These are phyloP conservation scores for Phytopythium ostracodes DNA, from an alignment of 352 stramenopile genomes.

Conservation along the genomic window DNA sequence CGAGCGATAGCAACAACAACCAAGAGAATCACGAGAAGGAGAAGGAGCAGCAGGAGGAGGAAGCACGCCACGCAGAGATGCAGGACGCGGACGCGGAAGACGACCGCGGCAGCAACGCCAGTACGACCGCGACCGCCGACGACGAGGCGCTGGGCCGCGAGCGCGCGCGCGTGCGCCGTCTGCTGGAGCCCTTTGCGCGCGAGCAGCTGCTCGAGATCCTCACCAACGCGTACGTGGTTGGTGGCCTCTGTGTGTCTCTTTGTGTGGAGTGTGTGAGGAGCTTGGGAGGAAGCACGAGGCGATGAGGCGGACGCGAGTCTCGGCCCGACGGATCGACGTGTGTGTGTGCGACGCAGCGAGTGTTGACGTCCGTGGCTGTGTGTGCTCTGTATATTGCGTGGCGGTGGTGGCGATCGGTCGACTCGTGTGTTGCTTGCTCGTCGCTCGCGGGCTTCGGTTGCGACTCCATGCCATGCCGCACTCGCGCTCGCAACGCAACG, in stretches of 20 bases:
- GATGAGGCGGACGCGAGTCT: conserved; percentile 4
- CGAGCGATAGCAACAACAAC: background rate
- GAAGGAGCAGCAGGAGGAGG: background rate
- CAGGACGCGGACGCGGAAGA: conserved; percentile 2
- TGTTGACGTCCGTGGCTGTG: conserved; percentile 8
- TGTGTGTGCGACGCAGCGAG: background rate
- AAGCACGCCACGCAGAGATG: background rate
- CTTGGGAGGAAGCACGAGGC: background rate
- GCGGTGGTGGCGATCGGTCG: background rate
- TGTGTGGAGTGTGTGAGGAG: conserved; percentile 5
- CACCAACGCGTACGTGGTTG: conserved; percentile 49
- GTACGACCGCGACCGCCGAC: conserved; percentile 6
- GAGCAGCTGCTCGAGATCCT: conserved; percentile 69
- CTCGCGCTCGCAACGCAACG: background rate
- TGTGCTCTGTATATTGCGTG: conserved; percentile 8
- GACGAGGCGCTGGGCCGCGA: conserved; percentile 14
- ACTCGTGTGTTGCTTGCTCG: background rate
- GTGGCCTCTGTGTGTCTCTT: background rate
- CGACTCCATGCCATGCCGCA: background rate
- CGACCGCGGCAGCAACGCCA: conserved; percentile 7
- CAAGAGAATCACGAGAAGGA: conserved; percentile 1
- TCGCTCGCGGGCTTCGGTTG: background rate
- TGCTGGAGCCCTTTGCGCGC: conserved; percentile 53
- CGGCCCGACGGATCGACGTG: background rate
- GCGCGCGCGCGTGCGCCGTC: conserved; percentile 23